These are phyloP conservation scores for Kwoniella bestiolae DNA, from an alignment of 768 basidiomycete species.

Conservation along the genomic window DNA sequence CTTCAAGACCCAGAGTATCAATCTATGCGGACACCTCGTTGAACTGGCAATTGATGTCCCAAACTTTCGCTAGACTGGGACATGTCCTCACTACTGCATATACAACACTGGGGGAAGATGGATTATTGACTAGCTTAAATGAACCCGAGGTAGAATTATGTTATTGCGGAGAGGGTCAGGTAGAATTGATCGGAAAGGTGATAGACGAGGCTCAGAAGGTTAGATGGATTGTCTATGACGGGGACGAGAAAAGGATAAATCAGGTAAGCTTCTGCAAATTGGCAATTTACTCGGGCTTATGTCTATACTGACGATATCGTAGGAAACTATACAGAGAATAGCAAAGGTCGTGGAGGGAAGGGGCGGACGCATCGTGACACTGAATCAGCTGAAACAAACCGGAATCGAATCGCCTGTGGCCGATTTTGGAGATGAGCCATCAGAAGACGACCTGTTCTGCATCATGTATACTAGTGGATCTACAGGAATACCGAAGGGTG, in stretches of 20 bases:
- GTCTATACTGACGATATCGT: conserved; percentile 1
- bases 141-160: conserved; percentile 79
- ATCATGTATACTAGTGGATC: conserved; percentile 76
- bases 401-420: conserved; percentile 66
- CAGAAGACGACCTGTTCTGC: conserved; percentile 64
- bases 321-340: conserved; percentile 65
- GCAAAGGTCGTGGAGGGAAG: conserved; percentile 59
- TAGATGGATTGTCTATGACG: conserved; percentile 82
- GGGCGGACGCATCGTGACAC: conserved; percentile 63
- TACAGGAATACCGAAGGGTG: conserved; percentile 92
- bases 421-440: conserved; percentile 60
- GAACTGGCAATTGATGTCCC: conserved; percentile 56
- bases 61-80: conserved; percentile 48
- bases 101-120: conserved; percentile 54
- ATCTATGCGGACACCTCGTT: conserved; percentile 56
- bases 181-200: conserved; percentile 74
- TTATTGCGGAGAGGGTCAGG: conserved; percentile 86
- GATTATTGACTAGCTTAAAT: conserved; percentile 84
- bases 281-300: no score
- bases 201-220: conserved; percentile 73
- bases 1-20: conserved; percentile 39
- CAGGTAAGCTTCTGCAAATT: conserved; percentile 30
- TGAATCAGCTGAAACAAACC: conserved; percentile 70
- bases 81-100: conserved; percentile 56
- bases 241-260: conserved; percentile 54